These are phyloP conservation scores for Pichia heedii DNA, from an alignment of 805 yeast genomes.

Conservation along the genomic window DNA sequence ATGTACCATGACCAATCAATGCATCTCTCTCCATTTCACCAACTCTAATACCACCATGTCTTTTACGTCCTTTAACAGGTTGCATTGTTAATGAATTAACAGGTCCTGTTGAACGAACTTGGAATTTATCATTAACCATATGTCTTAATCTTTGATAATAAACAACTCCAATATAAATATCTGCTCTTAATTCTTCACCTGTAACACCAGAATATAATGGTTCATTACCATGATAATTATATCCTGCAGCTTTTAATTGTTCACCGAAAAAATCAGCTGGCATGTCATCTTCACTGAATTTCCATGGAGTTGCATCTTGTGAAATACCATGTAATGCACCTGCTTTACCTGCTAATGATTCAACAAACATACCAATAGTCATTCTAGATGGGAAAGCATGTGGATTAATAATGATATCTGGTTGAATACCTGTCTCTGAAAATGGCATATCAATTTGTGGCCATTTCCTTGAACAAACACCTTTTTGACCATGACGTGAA, in stretches of 20 bases:
- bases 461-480: constrained; percentile 98
- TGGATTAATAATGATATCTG: constrained; percentile 95
- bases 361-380: constrained; percentile 99
- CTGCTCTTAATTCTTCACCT: constrained; percentile 94
- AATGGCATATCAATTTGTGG: constrained; percentile 96
- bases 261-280: constrained; percentile 98
- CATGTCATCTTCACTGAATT: constrained; percentile 80
- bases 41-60: constrained; percentile 98
- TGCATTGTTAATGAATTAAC: constrained; percentile 96
- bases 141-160: constrained; percentile 97
- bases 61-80: constrained; percentile 98
- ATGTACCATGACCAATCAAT: constrained; percentile 95
- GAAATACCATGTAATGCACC: constrained; percentile 98
- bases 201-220: constrained; percentile 99
- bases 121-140: constrained; percentile 99
- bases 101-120: constrained; percentile 98
- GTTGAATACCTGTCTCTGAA: constrained; percentile 92
- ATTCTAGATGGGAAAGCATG: constrained; percentile 99
- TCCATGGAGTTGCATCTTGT: constrained; percentile 97
- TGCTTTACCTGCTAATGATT: constrained; percentile 96
- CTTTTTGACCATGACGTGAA: constrained; percentile 96
- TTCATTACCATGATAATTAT: constrained; percentile 96
- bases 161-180: constrained; percentile 93
- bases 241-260: constrained; percentile 79
- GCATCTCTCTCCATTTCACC: constrained; percentile 99